Evolutionary conservation across 306 rosid species (phyloP).

Genomic region (Vigna reflexopilosa): DNA sequence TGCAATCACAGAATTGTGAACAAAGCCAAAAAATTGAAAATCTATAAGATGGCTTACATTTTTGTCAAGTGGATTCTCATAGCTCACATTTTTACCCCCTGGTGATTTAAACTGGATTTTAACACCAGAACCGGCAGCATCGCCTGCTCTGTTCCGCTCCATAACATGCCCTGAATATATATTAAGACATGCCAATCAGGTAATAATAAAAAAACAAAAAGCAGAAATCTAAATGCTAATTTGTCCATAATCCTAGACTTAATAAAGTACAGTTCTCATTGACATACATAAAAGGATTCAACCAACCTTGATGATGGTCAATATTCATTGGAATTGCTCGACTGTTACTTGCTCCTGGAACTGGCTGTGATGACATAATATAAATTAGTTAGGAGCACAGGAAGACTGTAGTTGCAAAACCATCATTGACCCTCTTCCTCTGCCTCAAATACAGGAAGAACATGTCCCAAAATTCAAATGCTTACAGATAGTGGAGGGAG

Average conservation of each 20-base stretch:
- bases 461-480: conserved; percentile 44
- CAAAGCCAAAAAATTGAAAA: not conserved
- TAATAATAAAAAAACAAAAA: conserved; percentile 5
- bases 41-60: conserved; percentile 60
- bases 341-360: conserved; percentile 67
- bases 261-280: not conserved
- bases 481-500: conserved; percentile 72
- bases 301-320: conserved; percentile 72
- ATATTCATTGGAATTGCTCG: conserved; percentile 57
- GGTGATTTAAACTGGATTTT: conserved; percentile 78
- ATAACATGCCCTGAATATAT: conserved; percentile 60
- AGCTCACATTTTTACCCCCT: conserved; percentile 59
- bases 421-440: conserved; percentile 28
- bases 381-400: conserved; percentile 46
- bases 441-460: not conserved
- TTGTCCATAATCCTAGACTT: conserved; percentile 23
- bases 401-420: conserved; percentile 17
- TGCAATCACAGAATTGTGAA: conserved; percentile 11
- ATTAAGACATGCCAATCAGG: conserved; percentile 49
- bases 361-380: conserved; percentile 62
- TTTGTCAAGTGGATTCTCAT: conserved; percentile 69
- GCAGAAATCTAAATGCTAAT: conserved; percentile 24
- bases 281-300: conserved; percentile 17
- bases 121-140: conserved; percentile 63
- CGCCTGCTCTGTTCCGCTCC: conserved; percentile 66